These are phyloP conservation scores for Didymella arachidicola DNA, from an alignment of 2,329 filamentous ascomycete species.

Conservation along the genomic window DNA sequence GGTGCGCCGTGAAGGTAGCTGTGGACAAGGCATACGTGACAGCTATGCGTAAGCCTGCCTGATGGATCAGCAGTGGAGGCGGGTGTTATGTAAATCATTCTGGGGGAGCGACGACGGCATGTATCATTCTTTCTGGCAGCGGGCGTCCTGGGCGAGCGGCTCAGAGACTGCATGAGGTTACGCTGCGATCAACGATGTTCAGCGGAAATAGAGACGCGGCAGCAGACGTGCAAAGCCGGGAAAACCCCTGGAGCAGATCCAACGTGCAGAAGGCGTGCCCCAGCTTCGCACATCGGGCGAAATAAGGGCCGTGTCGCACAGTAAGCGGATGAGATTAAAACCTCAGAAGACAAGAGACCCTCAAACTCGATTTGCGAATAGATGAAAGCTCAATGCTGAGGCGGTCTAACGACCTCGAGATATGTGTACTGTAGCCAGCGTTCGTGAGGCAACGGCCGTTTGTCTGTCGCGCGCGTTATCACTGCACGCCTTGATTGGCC, in stretches of 20 bases:
- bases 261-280: constrained; percentile 26
- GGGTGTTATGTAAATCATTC: constrained; percentile 28
- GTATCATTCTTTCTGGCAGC: constrained; percentile 29
- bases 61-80: constrained; percentile 22
- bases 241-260: constrained; percentile 39
- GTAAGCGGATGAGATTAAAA: not conserved
- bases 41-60: constrained; percentile 6
- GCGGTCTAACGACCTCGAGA: not conserved
- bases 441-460: constrained; percentile 10
- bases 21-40: constrained; percentile 5
- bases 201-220: constrained; percentile 26
- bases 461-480: constrained; percentile 11
- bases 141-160: constrained; percentile 25
- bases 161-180: constrained; percentile 29
- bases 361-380: not conserved
- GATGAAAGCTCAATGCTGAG: not conserved
- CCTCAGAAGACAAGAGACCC: not conserved
- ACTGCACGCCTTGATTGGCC: constrained; percentile 31
- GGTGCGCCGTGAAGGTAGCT: constrained; percentile 12
- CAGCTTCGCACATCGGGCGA: constrained; percentile 7
- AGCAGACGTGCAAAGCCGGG: constrained; percentile 38
- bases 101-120: constrained; percentile 26
- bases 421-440: not conserved
- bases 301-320: not conserved
- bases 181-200: constrained; percentile 29